A percentile compares a stretch with the other conserved stretches of the same genome.
These are phyloP conservation scores for Chalaropsis ovoidea DNA, from an alignment of 2,329 filamentous ascomycete species.

Conservation along the genomic window DNA sequence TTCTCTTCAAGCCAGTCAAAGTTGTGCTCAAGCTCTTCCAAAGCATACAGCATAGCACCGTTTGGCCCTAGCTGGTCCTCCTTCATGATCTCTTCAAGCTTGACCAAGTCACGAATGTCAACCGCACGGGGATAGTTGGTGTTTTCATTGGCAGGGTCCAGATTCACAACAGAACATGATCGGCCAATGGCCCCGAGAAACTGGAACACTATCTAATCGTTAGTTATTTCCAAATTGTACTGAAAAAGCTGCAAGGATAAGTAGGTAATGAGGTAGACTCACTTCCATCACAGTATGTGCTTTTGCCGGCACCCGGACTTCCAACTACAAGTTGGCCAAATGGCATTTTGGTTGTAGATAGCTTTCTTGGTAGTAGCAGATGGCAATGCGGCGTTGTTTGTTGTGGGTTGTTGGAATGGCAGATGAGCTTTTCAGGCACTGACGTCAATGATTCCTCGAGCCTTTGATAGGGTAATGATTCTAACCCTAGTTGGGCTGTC, in stretches of 20 bases:
- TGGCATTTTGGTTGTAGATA: conserved; percentile 38
- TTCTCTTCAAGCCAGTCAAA: conserved; percentile 82
- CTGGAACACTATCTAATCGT: conserved; percentile 61
- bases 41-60: conserved; percentile 80
- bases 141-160: conserved; percentile 92
- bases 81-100: conserved; percentile 88
- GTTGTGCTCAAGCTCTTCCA: conserved; percentile 91
- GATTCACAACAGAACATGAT: conserved; percentile 88
- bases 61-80: conserved; percentile 86
- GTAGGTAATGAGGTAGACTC: conserved; percentile 31
- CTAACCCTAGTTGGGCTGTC: no score
- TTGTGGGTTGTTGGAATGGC: no score
- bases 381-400: not conserved
- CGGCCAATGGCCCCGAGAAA: conserved; percentile 93
- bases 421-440: not conserved
- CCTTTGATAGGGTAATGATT: not conserved
- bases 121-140: conserved; percentile 81
- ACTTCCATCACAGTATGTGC: conserved; percentile 95
- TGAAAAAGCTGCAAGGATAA: not conserved
- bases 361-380: not conserved
- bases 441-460: not conserved
- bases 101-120: conserved; percentile 80
- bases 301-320: conserved; percentile 92
- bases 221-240: not conserved
- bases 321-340: conserved; percentile 76